A percentile compares a stretch with the other conserved stretches of the same genome.
phyloP scores from a whole-genome alignment of 1,284 basidiomycete species.

The Ceraceosorus guamensis region DNA sequence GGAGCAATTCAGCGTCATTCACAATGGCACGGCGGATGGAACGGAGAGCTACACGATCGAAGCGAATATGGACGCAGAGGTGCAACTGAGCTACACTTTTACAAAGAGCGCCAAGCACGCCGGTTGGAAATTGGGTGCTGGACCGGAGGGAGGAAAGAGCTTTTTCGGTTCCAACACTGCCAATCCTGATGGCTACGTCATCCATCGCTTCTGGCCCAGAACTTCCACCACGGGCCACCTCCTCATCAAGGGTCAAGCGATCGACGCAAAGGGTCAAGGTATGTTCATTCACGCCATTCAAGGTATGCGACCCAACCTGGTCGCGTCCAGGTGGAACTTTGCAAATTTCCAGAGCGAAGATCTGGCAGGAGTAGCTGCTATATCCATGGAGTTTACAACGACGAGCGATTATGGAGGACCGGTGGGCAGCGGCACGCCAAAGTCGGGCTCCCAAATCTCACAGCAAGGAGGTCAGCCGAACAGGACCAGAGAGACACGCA shows the following conservation, averaged over 20 bases:
- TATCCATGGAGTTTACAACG: constrained; percentile 96
- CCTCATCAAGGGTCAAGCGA: constrained; percentile 62
- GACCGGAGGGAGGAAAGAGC: constrained; percentile 77
- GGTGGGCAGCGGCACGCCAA: constrained; percentile 1
- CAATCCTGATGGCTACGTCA: constrained; percentile 36
- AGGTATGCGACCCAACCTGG: constrained; percentile 91
- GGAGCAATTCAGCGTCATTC: constrained; percentile 69
- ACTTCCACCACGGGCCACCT: constrained; percentile 63
- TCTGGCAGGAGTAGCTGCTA: constrained; percentile 61
- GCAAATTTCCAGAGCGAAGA: constrained; percentile 63
- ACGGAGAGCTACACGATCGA: constrained; percentile 68
- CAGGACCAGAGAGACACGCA: constrained; percentile 22
- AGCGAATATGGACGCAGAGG: constrained; percentile 69
- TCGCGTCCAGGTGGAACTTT: constrained; percentile 95
- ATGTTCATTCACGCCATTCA: constrained; percentile 96
- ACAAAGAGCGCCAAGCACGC: constrained; percentile 63
- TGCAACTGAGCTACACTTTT: constrained; percentile 73
- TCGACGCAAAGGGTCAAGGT: constrained; percentile 66
- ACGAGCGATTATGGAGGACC: constrained; percentile 38
- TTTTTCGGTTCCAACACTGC: constrained; percentile 63
- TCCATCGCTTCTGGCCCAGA: constrained; percentile 44
- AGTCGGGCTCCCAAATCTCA: background rate
- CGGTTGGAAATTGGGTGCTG: constrained; percentile 87
- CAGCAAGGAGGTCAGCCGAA: background rate
- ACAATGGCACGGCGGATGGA: constrained; percentile 59